phyloP scores from a whole-genome alignment of 2,329 filamentous ascomycete genomes.

The Colletotrichum cordylinicola region DNA sequence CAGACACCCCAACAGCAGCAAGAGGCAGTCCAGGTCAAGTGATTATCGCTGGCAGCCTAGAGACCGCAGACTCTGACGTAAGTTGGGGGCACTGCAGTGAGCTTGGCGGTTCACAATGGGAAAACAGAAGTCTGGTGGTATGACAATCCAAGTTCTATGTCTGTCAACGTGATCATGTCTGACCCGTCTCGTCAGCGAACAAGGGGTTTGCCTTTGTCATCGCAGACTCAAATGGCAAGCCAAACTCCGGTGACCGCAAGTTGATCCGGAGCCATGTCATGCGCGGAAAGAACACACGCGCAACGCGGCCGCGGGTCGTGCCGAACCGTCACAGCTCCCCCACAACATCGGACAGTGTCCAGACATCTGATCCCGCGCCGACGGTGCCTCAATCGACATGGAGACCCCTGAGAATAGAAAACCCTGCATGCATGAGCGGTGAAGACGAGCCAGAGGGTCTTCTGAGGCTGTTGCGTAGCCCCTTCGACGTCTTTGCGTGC shows the following conservation, averaged over 20 bases:
- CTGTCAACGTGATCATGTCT: background rate
- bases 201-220: conserved; percentile 33
- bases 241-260: conserved; percentile 28
- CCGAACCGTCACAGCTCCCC: background rate
- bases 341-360: background rate
- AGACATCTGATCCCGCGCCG: too few species aligned
- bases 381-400: background rate
- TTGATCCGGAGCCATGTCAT: conserved; percentile 24
- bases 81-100: background rate
- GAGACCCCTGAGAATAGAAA: background rate
- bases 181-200: background rate
- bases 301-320: background rate
- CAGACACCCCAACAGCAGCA: background rate
- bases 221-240: conserved; percentile 27
- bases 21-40: background rate
- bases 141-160: background rate
- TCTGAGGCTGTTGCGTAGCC: background rate
- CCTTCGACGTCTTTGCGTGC: conserved; percentile 29
- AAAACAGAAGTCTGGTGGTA: background rate
- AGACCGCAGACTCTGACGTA: background rate
- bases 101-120: background rate
- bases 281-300: conserved; percentile 21
- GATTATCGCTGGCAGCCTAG: background rate
- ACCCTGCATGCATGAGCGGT: background rate
- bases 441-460: background rate